Evolutionary conservation across 169 alveolate genomes (phyloP).

Genomic region (Plasmodium vivax): DNA sequence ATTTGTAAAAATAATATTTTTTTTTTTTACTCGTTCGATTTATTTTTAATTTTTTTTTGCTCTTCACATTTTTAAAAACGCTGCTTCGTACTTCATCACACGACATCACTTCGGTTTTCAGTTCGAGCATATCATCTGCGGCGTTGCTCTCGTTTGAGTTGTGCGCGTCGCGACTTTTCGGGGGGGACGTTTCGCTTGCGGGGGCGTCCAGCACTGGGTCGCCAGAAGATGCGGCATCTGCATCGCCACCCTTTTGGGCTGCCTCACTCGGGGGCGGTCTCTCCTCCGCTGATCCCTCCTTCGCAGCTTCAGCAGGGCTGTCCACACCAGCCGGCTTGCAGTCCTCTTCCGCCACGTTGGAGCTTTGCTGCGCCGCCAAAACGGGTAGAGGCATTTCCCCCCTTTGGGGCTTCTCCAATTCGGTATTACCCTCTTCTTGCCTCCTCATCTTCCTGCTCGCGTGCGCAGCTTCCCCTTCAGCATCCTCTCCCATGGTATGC

Average conservation of each 20-base stretch:
- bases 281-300: background rate
- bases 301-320: background rate
- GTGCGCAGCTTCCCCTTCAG: no score
- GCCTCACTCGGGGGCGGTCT: background rate
- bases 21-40: slow-evolving; percentile 56
- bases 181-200: background rate
- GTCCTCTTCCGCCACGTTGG: background rate
- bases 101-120: slow-evolving; percentile 62
- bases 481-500: no score
- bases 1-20: slow-evolving; percentile 60
- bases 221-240: background rate
- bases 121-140: slow-evolving; percentile 39
- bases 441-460: background rate
- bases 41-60: slow-evolving; percentile 46
- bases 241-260: background rate
- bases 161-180: background rate
- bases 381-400: background rate
- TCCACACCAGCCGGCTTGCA: background rate
- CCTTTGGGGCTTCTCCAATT: background rate
- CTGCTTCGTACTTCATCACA: slow-evolving; percentile 66
- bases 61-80: slow-evolving; percentile 43
- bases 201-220: background rate
- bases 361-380: background rate
- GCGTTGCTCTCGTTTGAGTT: background rate
- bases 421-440: background rate